phyloP scores from a whole-genome alignment of 2,329 filamentous ascomycete species.

The Pseudogymnoascus sp. region DNA sequence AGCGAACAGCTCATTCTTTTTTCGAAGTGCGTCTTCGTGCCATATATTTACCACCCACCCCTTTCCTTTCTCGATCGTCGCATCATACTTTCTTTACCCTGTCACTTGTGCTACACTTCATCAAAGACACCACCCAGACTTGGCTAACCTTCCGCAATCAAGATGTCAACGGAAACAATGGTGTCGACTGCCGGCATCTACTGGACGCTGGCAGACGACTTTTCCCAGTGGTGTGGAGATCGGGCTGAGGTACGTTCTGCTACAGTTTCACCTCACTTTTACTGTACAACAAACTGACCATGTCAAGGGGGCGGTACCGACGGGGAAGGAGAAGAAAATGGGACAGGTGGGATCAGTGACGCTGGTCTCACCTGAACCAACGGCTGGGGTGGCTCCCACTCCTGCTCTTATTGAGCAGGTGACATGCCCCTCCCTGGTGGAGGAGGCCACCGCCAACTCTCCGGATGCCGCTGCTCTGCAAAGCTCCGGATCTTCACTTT shows the following conservation, averaged over 20 bases:
- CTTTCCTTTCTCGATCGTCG: background rate
- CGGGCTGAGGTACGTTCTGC: background rate
- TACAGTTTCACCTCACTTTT: background rate
- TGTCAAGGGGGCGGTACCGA: background rate
- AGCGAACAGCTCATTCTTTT: no score
- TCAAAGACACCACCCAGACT: background rate
- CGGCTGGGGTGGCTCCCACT: background rate
- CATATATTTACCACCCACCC: background rate
- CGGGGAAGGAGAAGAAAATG: slow-evolving; percentile 26
- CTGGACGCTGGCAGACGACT: background rate
- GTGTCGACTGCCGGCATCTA: background rate
- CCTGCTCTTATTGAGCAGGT: slow-evolving; percentile 3
- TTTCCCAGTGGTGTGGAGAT: background rate
- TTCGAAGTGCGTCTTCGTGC: background rate
- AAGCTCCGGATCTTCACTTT: slow-evolving; percentile 22
- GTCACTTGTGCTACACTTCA: background rate
- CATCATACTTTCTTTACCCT: no score
- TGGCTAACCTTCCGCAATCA: background rate
- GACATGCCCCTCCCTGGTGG: background rate
- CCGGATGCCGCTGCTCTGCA: background rate
- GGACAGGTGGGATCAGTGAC: slow-evolving; percentile 28
- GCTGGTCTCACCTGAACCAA: background rate
- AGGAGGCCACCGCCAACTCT: background rate
- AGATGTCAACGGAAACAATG: background rate
- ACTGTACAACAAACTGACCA: background rate